Base-by-base conservation (phyloP, 768 basidiomycete species). In the Pleurotus giganteus region DNA sequence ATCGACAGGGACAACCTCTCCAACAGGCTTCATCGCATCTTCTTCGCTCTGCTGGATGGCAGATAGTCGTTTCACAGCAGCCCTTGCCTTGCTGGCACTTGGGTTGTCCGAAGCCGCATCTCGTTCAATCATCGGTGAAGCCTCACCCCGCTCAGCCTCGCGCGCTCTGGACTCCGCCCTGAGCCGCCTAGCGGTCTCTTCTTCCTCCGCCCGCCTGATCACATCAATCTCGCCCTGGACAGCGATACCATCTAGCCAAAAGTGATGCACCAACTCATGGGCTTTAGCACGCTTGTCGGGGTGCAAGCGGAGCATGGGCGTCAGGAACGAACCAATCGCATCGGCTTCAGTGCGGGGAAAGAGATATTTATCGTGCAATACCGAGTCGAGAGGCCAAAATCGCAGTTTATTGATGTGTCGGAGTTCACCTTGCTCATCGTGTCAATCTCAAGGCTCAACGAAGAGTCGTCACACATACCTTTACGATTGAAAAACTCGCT, bases 401-500 rank as follows among this genome's bases (percentile, higher is more conserved):
- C 94, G 88, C 34, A 98, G 79, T 69, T 96, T 95, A 69, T 86
- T 88, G 66, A 98, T 98, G 62, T 96, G 92, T 6, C 94, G 86
- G 27, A 98, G 83, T 71, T 98, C 95, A 55, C 81, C 80, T 81
- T 41, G 58, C 0, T 24, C 4, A 37, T 19, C 21, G 8, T 5
- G 13, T 37, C 2, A 36, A 47, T 29, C 19, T 26, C 39, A 23
- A 42, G 47, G 32, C 26, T 55, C 27, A 58, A 39, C 34, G 4
- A 26, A 52, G 21, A 32, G 28, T 13, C 11, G n/a, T 11, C 37
- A 19, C 26, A 69, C 79, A 44, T 53, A 91, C 95, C 95, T 82
- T 89, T 89, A n/a, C 94, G 85, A 60, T 88, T 98, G 75, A 99
- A 98, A 65, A 97, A 94, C 66, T 98, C 95, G 43, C 83, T 82